phyloP scores from a whole-genome alignment of 148 eudicot species.

The Chenopodium berlandieri region DNA sequence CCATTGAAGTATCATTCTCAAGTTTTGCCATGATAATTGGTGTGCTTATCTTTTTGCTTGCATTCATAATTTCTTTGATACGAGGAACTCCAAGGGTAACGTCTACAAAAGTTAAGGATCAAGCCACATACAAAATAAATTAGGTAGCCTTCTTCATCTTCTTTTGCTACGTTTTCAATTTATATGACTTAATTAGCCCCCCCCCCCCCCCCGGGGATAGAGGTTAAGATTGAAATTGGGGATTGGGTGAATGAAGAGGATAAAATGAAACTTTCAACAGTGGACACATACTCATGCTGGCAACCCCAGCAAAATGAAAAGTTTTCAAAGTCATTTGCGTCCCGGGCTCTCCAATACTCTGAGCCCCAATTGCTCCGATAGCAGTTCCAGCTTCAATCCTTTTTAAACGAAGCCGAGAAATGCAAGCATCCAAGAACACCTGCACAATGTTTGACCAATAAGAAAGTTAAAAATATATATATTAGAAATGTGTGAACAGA shows the following conservation, averaged over 20 bases:
- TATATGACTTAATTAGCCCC: no score
- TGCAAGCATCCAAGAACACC: slow-evolving; percentile 80
- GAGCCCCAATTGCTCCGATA: slow-evolving; percentile 97
- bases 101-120: slow-evolving; percentile 67
- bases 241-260: background rate
- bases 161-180: no score
- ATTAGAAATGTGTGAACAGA: background rate
- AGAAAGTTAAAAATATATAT: background rate
- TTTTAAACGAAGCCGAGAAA: slow-evolving; percentile 73
- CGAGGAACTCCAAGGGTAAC: slow-evolving; percentile 99
- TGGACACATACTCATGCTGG: slow-evolving; percentile 99
- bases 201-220: no score
- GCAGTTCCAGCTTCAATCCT: slow-evolving; percentile 89
- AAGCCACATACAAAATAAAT: background rate
- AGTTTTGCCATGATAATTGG: slow-evolving; percentile 79
- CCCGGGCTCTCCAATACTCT: slow-evolving; percentile 99
- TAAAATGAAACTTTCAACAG: slow-evolving; percentile 1
- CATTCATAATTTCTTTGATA: slow-evolving; percentile 85
- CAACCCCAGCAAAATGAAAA: slow-evolving; percentile 99
- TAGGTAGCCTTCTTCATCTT: background rate
- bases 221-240: background rate
- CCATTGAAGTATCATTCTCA: slow-evolving; percentile 36
- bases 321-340: slow-evolving; percentile 99
- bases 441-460: slow-evolving; percentile 21
- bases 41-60: slow-evolving; percentile 84